Conservation (phyloP, 331 rosid species). For the Stylosanthes scabra region DNA sequence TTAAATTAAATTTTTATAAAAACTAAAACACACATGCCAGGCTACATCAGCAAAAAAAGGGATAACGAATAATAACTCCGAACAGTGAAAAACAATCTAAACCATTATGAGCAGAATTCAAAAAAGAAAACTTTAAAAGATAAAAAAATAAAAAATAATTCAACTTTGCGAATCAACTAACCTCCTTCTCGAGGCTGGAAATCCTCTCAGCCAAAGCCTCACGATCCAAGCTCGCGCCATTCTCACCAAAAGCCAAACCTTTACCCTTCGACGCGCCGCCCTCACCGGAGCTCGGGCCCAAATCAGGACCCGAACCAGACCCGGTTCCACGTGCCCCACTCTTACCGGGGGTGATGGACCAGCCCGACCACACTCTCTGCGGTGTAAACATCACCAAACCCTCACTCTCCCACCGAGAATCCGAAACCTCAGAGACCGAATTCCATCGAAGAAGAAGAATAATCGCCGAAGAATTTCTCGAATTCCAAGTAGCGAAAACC, state of each 20-base stretch:
- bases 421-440: constrained; percentile 43
- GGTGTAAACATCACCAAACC: constrained; percentile 83
- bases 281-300: constrained; percentile 54
- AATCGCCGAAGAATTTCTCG: constrained; percentile 5
- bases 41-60: neutral
- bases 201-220: constrained; percentile 58
- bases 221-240: constrained; percentile 63
- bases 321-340: constrained; percentile 60
- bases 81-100: neutral
- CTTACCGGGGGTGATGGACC: constrained; percentile 68
- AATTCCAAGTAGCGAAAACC: neutral
- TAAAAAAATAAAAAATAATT: neutral
- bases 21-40: neutral
- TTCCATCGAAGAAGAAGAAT: constrained; percentile 31
- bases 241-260: constrained; percentile 57
- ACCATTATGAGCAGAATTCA: neutral
- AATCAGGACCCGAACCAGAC: constrained; percentile 49
- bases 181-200: constrained; percentile 85
- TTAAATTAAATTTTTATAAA: neutral
- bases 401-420: constrained; percentile 29
- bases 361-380: constrained; percentile 68
- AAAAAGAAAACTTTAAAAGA: neutral
- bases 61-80: constrained; percentile 14
- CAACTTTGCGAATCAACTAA: constrained; percentile 37
- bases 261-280: constrained; percentile 60